Conservation (phyloP, 1,139 yeast genomes). For the Geotrichum candidum region DNA sequence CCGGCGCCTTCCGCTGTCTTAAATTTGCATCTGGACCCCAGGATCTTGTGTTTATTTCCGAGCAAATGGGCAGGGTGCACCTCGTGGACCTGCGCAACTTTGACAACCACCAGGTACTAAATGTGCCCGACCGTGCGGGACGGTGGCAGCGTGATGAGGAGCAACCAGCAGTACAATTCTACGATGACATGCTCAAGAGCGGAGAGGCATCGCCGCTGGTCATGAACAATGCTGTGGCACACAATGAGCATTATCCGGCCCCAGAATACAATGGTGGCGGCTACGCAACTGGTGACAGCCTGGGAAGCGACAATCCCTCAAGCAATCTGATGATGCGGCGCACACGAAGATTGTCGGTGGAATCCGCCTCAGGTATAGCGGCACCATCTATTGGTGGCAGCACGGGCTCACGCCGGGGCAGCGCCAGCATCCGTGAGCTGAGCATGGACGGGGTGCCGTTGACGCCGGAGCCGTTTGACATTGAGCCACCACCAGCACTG, state of each 20-base stretch:
- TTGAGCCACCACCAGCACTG: not conserved
- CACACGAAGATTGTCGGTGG: not conserved
- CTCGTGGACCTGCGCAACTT: slow-evolving; percentile 69
- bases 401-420: not conserved
- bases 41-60: slow-evolving; percentile 70
- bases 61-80: slow-evolving; percentile 83
- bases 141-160: not conserved
- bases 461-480: not conserved
- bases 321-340: not conserved
- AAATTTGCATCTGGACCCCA: slow-evolving; percentile 66
- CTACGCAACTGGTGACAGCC: not conserved
- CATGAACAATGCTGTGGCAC: slow-evolving; percentile 3
- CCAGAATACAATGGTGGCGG: not conserved
- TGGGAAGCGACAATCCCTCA: not conserved
- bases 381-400: not conserved
- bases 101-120: slow-evolving; percentile 66
- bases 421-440: slow-evolving; percentile 9
- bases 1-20: slow-evolving; percentile 61
- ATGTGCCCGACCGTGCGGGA: not conserved
- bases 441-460: slow-evolving; percentile 14
- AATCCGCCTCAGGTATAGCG: not conserved
- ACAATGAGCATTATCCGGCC: not conserved
- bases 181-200: slow-evolving; percentile 15
- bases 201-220: slow-evolving; percentile 15
- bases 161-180: not conserved